A percentile compares a stretch with the other conserved stretches of the same genome.
phyloP scores from a whole-genome alignment of 176 grass and related monocot genomes.

The Rhipidocladum racemiflorum region DNA sequence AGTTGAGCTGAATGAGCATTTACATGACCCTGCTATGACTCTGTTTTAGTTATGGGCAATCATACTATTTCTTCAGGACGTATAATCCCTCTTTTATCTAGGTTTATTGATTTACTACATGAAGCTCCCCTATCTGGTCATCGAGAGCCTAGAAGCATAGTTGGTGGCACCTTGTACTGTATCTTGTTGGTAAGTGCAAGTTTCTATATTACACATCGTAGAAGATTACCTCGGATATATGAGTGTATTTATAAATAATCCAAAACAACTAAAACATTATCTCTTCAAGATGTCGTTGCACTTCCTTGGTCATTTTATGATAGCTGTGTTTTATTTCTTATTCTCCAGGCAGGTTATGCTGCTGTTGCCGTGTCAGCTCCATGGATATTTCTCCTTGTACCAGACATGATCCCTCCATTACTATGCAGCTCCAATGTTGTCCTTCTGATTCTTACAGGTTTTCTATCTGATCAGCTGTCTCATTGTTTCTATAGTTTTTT shows the following conservation, averaged over 20 bases:
- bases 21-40: neutral
- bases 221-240: neutral
- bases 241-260: neutral
- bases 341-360: conserved; percentile 74
- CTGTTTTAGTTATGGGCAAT: neutral
- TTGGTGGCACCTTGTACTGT: conserved; percentile 82
- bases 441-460: conserved; percentile 83
- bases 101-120: conserved; percentile 83
- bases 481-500: conserved; percentile 21
- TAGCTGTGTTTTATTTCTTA: conserved; percentile 18
- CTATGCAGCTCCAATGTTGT: conserved; percentile 84
- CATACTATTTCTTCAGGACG: neutral
- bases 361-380: conserved; percentile 72
- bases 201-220: neutral
- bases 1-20: neutral
- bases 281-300: neutral
- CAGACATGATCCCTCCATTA: conserved; percentile 69
- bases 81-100: conserved; percentile 26
- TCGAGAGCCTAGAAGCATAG: conserved; percentile 76
- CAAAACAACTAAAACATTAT: neutral
- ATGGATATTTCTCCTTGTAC: conserved; percentile 78
- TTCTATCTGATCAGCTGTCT: conserved; percentile 9
- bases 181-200: conserved; percentile 74
- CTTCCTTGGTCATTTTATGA: conserved; percentile 1
- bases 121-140: conserved; percentile 82